Percentiles rank a stretch among this genome's conserved stretches.
These are phyloP conservation scores for Chlorophyllum brunneum DNA, from an alignment of 768 basidiomycete species.

Conservation along the genomic window DNA sequence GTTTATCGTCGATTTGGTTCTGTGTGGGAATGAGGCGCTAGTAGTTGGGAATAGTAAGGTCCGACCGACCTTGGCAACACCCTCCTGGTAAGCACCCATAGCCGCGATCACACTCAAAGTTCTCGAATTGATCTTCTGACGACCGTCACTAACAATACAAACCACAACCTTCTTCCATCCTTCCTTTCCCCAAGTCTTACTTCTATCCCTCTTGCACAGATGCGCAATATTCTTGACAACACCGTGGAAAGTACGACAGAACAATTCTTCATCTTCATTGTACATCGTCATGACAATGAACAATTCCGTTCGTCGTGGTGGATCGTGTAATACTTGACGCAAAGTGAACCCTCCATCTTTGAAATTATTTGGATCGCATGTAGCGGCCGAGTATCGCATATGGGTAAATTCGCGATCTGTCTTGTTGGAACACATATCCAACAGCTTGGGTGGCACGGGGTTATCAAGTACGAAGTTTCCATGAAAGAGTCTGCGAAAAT, in stretches of 20 bases:
- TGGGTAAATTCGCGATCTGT: slow-evolving; percentile 90
- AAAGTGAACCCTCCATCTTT: slow-evolving; percentile 77
- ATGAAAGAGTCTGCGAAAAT: slow-evolving; percentile 63
- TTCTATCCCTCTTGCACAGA: slow-evolving; percentile 78
- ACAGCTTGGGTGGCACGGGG: slow-evolving; percentile 85
- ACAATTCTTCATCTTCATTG: slow-evolving; percentile 89
- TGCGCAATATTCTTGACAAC: slow-evolving; percentile 93
- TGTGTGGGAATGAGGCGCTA: slow-evolving; percentile 14
- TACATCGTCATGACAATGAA: slow-evolving; percentile 99
- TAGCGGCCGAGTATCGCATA: slow-evolving; percentile 95
- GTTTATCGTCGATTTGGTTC: slow-evolving; percentile 76
- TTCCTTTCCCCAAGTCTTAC: slow-evolving; percentile 95
- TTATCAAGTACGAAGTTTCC: slow-evolving; percentile 93
- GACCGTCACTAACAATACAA: slow-evolving; percentile 86
- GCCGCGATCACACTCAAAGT: slow-evolving; percentile 86
- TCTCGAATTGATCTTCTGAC: slow-evolving; percentile 79
- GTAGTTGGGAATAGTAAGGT: background rate
- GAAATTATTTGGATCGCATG: slow-evolving; percentile 95
- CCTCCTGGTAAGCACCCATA: slow-evolving; percentile 95
- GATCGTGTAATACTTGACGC: slow-evolving; percentile 88
- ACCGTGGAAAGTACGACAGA: slow-evolving; percentile 92
- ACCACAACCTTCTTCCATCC: slow-evolving; percentile 99
- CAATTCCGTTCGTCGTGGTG: slow-evolving; percentile 85
- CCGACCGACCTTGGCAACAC: slow-evolving; percentile 71
- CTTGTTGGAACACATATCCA: slow-evolving; percentile 74